phyloP scores from a whole-genome alignment of 306 rosid species.

The Pterocarpus macrocarpus region DNA sequence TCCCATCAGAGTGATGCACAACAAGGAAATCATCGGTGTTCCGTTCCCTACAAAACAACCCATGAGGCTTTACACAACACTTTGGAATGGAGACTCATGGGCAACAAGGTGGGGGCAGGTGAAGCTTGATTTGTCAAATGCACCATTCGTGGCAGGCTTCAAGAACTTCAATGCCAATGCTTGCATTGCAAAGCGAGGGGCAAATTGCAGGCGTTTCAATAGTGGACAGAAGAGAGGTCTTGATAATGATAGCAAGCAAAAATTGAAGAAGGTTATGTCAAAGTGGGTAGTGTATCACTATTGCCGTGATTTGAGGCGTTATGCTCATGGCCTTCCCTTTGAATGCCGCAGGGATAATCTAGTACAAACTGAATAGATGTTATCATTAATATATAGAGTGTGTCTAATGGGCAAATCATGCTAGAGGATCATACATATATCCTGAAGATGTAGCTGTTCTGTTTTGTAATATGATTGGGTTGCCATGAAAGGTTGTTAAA shows the following conservation, averaged over 20 bases:
- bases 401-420: not conserved
- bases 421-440: constrained; percentile 7
- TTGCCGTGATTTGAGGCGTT: constrained; percentile 57
- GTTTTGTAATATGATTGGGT: not conserved
- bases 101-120: constrained; percentile 67
- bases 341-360: constrained; percentile 54
- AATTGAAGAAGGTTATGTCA: constrained; percentile 28
- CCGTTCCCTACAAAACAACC: constrained; percentile 54
- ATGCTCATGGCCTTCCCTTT: constrained; percentile 61
- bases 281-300: constrained; percentile 60
- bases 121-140: constrained; percentile 51
- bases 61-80: constrained; percentile 55
- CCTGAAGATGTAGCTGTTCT: not conserved
- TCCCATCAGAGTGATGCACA: constrained; percentile 54
- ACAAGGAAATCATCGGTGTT: constrained; percentile 53
- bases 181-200: constrained; percentile 35
- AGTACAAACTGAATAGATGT: not conserved
- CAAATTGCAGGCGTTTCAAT: constrained; percentile 34
- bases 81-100: constrained; percentile 68
- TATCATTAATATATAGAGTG: not conserved
- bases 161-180: constrained; percentile 43
- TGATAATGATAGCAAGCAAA: constrained; percentile 17
- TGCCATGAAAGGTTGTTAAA: constrained; percentile 19
- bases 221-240: constrained; percentile 11
- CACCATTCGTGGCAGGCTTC: constrained; percentile 60